Evolutionary conservation across 805 yeast genomes (phyloP).

Genomic region (Wickerhamiella azymoides): DNA sequence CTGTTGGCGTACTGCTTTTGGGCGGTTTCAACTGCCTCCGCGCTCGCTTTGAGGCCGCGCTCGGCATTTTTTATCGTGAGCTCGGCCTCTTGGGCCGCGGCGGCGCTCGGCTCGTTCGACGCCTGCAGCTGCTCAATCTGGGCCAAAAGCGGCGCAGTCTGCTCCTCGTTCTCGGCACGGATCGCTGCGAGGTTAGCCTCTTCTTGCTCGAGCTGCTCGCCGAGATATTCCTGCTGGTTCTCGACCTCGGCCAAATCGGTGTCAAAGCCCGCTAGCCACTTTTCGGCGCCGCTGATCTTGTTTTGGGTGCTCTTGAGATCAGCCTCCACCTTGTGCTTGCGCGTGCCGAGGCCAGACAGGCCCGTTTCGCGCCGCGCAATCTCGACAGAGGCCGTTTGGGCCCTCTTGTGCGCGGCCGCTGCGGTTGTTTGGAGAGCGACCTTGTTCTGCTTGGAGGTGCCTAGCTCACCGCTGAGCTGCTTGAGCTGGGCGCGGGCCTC

Average conservation of each 20-base stretch:
- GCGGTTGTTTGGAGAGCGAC: too few species aligned
- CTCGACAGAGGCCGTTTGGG: slow-evolving; percentile 29
- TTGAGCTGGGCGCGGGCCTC: slow-evolving; percentile 67
- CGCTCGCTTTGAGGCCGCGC: slow-evolving; percentile 42
- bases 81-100: slow-evolving; percentile 46
- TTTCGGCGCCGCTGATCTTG: slow-evolving; percentile 25
- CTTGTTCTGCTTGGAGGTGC: slow-evolving; percentile 11
- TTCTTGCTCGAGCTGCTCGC: slow-evolving; percentile 28
- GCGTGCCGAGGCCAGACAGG: slow-evolving; percentile 1
- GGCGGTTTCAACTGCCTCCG: slow-evolving; percentile 35
- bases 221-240: slow-evolving; percentile 25
- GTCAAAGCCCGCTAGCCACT: slow-evolving; percentile 30
- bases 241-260: slow-evolving; percentile 35
- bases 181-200: slow-evolving; percentile 46
- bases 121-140: slow-evolving; percentile 51
- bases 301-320: slow-evolving; percentile 37
- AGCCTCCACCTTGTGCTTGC: slow-evolving; percentile 42
- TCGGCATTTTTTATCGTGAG: slow-evolving; percentile 53
- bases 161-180: slow-evolving; percentile 51
- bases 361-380: slow-evolving; percentile 12
- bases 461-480: slow-evolving; percentile 65
- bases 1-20: slow-evolving; percentile 35
- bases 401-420: slow-evolving; percentile 4
- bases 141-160: slow-evolving; percentile 54
- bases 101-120: slow-evolving; percentile 73